Base-by-base conservation (phyloP, 2,329 filamentous ascomycete species). In the Cyphellophora europaea region DNA sequence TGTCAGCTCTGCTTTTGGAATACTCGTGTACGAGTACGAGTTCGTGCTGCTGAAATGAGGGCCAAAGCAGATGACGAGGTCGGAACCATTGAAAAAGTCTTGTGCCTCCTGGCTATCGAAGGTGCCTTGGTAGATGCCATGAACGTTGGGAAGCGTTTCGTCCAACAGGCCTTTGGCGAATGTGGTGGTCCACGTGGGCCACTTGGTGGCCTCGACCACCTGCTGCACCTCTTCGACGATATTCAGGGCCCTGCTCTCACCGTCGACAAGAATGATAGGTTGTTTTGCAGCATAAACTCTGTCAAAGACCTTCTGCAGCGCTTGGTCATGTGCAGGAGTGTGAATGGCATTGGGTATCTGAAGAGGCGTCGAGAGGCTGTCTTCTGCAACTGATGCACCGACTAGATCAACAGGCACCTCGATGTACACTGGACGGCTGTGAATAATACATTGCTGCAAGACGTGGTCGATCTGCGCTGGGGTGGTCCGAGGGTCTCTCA, bases 351-450 rank as follows among this genome's bases (percentile, higher is more conserved):
- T 72, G 38, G 76, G 72, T 1, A 64, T 56, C 51, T 87, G 74
- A 37, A 94, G 75, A 0, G 77, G 76, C 0, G 66, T 78, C n/a
- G 78, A 70, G 10, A 93, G 68, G 5, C 79, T 67, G 5, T 30
- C 37, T 1, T 33, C 19, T n/a, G 11, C 11, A n/a, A 42, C 37
- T 3, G 30, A 15, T 5, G 31, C 40, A 16, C 12, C 21, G 5
- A 71, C 69, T 52, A 75, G 55, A 44, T 77, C 72, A 10, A 63
- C 61, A 0, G 72, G 72, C 3, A 77, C 46, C 43, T 71, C 62
- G 12, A 76, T 63, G 37, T 72, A 75, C 1, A 71, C 72, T 0
- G 73, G 72, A 2, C 68, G 58, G 37, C 66, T 71, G 25, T 71
- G 64, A 27, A 67, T 45, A 18, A 74, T 50, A 28, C 67, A 71